A percentile compares a stretch with the other conserved stretches of the same genome.
Evolutionary conservation across 2,329 filamentous ascomycete genomes (phyloP).

Genomic region (Sordariomycetes sp.): DNA sequence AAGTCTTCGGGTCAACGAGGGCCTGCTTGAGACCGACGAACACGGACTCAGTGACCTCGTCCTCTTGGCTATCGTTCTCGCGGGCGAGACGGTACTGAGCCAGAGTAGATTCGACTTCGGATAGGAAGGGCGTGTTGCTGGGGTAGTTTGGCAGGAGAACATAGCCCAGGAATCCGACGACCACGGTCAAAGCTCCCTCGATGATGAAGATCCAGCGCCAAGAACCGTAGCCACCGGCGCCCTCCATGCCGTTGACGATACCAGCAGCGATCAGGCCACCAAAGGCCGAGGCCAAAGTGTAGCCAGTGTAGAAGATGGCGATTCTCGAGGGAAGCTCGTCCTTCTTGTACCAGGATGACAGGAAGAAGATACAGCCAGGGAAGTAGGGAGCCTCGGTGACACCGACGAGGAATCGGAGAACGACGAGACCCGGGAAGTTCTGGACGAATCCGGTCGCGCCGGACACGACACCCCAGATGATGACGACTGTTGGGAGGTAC

Average conservation of each 20-base stretch:
- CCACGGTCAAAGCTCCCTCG: slow-evolving; percentile 13
- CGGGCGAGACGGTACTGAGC: slow-evolving; percentile 8
- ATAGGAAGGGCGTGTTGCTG: slow-evolving; percentile 10
- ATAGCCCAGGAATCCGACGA: slow-evolving; percentile 9
- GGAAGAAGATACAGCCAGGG: slow-evolving; percentile 5
- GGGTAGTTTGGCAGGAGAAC: slow-evolving; percentile 14
- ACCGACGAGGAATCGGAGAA: slow-evolving; percentile 28
- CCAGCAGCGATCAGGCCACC: slow-evolving; percentile 3
- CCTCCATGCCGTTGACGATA: slow-evolving; percentile 12
- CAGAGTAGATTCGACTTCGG: slow-evolving; percentile 2
- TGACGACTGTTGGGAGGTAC: slow-evolving; percentile 8
- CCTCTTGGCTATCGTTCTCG: slow-evolving; percentile 6
- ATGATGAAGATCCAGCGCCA: slow-evolving; percentile 17
- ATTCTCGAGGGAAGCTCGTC: slow-evolving; percentile 3
- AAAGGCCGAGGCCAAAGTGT: slow-evolving; percentile 2
- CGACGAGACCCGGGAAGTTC: slow-evolving; percentile 24
- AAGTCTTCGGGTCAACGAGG: slow-evolving; percentile 22
- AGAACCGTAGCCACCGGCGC: slow-evolving; percentile 7
- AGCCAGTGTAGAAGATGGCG: slow-evolving; percentile 5
- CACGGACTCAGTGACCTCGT: slow-evolving; percentile 6
- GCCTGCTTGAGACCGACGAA: slow-evolving; percentile 15
- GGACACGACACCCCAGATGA: slow-evolving; percentile 14
- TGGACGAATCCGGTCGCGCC: slow-evolving; percentile 20
- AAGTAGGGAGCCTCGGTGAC: slow-evolving; percentile 22
- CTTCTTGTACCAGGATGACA: slow-evolving; percentile 5